Conservation (phyloP, 371 early-diverging fungal genomes). For the Mortierella sp. region DNA sequence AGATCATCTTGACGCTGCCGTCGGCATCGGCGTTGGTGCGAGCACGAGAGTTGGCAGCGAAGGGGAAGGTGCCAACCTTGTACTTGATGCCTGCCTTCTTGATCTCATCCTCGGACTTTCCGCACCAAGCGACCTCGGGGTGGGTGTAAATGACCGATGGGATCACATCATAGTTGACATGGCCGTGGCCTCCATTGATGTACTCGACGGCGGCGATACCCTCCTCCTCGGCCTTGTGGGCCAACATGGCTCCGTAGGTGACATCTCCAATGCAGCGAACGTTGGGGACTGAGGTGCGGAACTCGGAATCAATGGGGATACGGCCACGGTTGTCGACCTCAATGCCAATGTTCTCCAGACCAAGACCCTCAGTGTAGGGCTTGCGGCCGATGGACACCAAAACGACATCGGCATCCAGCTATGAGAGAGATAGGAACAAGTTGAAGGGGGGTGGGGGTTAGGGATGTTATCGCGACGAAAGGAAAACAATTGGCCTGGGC, state of each 20-base stretch:
- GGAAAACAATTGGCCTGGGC: no score
- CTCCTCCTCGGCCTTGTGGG: slow-evolving; percentile 99
- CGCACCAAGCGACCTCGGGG: slow-evolving; percentile 99
- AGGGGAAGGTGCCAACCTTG: slow-evolving; percentile 93
- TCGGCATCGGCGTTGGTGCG: slow-evolving; percentile 96
- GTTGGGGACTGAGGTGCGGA: slow-evolving; percentile 89
- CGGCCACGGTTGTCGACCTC: slow-evolving; percentile 91
- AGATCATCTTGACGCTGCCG: slow-evolving; percentile 95
- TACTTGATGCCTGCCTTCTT: slow-evolving; percentile 89
- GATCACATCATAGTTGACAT: slow-evolving; percentile 98
- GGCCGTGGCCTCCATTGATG: slow-evolving; percentile 92
- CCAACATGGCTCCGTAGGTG: slow-evolving; percentile 97
- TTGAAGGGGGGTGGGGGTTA: no score
- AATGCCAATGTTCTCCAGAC: slow-evolving; percentile 91
- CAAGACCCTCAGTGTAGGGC: slow-evolving; percentile 93
- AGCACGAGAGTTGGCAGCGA: slow-evolving; percentile 97
- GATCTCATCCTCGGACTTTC: slow-evolving; percentile 93
- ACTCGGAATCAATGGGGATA: slow-evolving; percentile 86
- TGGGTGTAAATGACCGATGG: slow-evolving; percentile 99
- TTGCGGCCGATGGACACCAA: slow-evolving; percentile 96
- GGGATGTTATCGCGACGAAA: no score
- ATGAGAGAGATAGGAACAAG: slow-evolving; percentile 7
- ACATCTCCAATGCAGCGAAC: slow-evolving; percentile 98
- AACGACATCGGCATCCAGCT: slow-evolving; percentile 93
- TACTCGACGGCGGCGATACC: slow-evolving; percentile 96